Evolutionary conservation across 805 yeast genomes (phyloP).

Genomic region (Lachancea fermentati): DNA sequence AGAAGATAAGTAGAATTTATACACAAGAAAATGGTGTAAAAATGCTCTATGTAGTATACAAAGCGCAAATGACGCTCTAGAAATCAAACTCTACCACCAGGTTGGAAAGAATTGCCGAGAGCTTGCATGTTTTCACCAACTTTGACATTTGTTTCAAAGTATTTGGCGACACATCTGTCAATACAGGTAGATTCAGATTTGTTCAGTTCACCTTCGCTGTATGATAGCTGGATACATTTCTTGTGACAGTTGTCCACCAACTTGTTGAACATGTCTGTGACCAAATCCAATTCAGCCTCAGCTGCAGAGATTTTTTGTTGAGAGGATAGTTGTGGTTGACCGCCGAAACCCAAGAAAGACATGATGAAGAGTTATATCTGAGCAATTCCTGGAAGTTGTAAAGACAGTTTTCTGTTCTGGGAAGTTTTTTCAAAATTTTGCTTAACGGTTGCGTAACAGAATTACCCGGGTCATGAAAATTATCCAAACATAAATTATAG

Average conservation of each 20-base stretch:
- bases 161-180: conserved; percentile 94
- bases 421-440: neutral
- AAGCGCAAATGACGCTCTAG: neutral
- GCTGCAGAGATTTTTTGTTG: conserved; percentile 84
- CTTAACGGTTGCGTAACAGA: neutral
- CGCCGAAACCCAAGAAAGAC: conserved; percentile 50
- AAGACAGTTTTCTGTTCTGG: neutral
- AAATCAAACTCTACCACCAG: conserved; percentile 17
- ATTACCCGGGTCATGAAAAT: neutral
- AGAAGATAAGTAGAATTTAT: no score
- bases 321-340: conserved; percentile 65
- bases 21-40: neutral
- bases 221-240: conserved; percentile 69
- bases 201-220: conserved; percentile 66
- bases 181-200: conserved; percentile 81
- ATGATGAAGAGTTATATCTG: neutral
- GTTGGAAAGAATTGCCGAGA: conserved; percentile 41
- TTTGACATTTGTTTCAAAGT: conserved; percentile 89
- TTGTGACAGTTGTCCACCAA: conserved; percentile 83
- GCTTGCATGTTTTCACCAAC: conserved; percentile 77
- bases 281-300: conserved; percentile 94
- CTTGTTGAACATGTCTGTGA: conserved; percentile 95
- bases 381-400: neutral
- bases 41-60: neutral
- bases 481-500: neutral